Evolutionary conservation across 164 flowering plant genomes (phyloP).

Genomic region (Aristolochia californica): DNA sequence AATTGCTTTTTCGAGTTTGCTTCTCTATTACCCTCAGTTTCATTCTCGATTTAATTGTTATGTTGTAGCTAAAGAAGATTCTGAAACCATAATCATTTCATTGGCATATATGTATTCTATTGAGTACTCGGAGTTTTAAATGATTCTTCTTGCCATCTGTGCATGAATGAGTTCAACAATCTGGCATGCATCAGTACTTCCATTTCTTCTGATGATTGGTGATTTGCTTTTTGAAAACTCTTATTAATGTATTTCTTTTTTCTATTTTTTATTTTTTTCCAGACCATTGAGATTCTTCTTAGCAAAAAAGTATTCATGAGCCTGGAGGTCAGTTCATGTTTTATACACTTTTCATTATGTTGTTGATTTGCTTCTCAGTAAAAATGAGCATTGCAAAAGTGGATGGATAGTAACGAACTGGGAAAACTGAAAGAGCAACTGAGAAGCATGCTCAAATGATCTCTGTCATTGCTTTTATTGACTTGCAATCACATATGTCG

Average conservation of each 20-base stretch:
- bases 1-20: neutral
- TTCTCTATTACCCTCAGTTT: too few relatives aligned
- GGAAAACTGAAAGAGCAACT: too few relatives aligned
- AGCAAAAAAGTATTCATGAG: slow-evolving; percentile 56
- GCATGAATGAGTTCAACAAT: neutral
- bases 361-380: slow-evolving; percentile 3
- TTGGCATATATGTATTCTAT: too few relatives aligned
- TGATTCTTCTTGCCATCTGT: neutral
- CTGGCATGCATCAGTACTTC: neutral
- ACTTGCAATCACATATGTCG: neutral
- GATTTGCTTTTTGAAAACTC: neutral
- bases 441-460: neutral
- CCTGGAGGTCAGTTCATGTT: slow-evolving; percentile 58
- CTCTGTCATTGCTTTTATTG: neutral
- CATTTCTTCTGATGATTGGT: neutral
- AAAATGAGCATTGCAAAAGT: too few relatives aligned
- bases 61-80: too few relatives aligned
- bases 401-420: too few relatives aligned
- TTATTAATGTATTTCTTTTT: neutral
- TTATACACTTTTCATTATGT: neutral
- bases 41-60: too few relatives aligned
- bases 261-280: slow-evolving; percentile 24
- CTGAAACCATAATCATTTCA: too few relatives aligned
- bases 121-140: neutral
- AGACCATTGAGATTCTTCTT: slow-evolving; percentile 90